Evolutionary conservation across 2,329 filamentous ascomycete species (phyloP).

Genomic region (Ophiocordyceps camponoti-leonardi): DNA sequence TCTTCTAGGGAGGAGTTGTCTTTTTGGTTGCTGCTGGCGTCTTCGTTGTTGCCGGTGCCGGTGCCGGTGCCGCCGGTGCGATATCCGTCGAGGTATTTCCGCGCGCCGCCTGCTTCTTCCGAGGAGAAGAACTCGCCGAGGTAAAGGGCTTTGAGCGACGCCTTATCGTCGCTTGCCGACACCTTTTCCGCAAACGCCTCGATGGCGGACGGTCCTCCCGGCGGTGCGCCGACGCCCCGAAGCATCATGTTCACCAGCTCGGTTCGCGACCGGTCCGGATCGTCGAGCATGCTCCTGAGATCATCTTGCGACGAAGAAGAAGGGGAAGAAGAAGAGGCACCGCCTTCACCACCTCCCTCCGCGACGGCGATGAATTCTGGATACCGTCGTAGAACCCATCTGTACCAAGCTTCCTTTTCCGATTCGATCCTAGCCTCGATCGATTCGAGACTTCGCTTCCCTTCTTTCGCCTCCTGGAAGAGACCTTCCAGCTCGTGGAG

Average conservation of each 20-base stretch:
- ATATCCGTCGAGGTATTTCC: conserved; percentile 8
- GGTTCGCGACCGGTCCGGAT: conserved; percentile 18
- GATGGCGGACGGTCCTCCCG: conserved; percentile 13
- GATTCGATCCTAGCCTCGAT: conserved; percentile 32
- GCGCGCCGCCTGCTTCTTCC: no score
- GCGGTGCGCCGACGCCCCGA: conserved; percentile 16
- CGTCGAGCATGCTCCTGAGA: conserved; percentile 17
- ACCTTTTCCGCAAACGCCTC: conserved; percentile 17
- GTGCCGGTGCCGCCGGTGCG: conserved; percentile 11
- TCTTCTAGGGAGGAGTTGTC: conserved; percentile 13
- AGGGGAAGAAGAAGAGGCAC: no score
- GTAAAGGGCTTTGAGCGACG: conserved; percentile 19
- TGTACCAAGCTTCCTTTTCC: conserved; percentile 37
- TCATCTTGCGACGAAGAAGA: conserved; percentile 8
- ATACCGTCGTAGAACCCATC: conserved; percentile 22
- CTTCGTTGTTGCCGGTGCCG: conserved; percentile 11
- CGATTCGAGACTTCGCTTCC: conserved; percentile 22
- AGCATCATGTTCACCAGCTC: conserved; percentile 20
- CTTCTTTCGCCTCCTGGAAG: conserved; percentile 28
- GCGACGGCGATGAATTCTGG: conserved; percentile 19
- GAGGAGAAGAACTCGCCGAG: conserved; percentile 23
- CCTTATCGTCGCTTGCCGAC: conserved; percentile 12
- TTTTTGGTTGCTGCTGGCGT: conserved; percentile 21
- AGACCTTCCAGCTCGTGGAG: conserved; percentile 30
- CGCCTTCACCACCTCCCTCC: conserved; percentile 9